Conservation (phyloP, 257 asterid species). For the Leptodermis oblonga region DNA sequence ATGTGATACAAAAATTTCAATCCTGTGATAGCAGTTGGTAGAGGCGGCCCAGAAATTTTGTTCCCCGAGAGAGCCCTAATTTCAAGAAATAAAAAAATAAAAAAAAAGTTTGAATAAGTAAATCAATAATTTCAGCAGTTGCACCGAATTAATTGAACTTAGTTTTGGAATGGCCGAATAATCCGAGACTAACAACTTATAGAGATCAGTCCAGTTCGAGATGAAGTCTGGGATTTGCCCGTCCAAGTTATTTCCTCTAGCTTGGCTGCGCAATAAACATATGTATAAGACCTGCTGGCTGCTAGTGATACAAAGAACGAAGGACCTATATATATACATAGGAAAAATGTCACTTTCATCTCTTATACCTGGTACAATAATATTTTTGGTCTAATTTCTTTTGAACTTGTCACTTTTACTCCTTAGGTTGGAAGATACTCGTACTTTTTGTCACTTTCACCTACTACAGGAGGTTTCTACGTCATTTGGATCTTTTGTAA, state of each 20-base stretch:
- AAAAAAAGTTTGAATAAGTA: not conserved
- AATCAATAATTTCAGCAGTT: not conserved
- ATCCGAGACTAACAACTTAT: not conserved
- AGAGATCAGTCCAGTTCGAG: not conserved
- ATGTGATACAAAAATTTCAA: not conserved
- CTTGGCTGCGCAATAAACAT: not conserved
- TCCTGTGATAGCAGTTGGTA: slow-evolving; percentile 7
- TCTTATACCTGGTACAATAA: too few relatives aligned
- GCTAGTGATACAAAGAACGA: too few relatives aligned
- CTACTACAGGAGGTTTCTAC: too few relatives aligned
- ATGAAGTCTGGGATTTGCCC: slow-evolving; percentile 11
- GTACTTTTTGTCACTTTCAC: too few relatives aligned
- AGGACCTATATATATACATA: too few relatives aligned
- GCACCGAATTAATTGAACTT: not conserved
- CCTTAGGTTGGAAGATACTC: too few relatives aligned
- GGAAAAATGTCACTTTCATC: too few relatives aligned
- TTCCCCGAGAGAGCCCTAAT: slow-evolving; percentile 16
- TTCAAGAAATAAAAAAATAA: not conserved
- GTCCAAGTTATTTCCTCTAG: slow-evolving; percentile 12
- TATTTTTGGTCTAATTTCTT: too few relatives aligned
- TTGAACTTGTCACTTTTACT: too few relatives aligned
- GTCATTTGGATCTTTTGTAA: too few relatives aligned
- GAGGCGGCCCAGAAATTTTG: slow-evolving; percentile 15
- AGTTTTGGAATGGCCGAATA: not conserved
- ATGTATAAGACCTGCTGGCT: too few relatives aligned